Percentiles rank a stretch among this genome's conserved stretches.
phyloP scores from a whole-genome alignment of 257 asterid genomes.

The Solanum appendiculatum region DNA sequence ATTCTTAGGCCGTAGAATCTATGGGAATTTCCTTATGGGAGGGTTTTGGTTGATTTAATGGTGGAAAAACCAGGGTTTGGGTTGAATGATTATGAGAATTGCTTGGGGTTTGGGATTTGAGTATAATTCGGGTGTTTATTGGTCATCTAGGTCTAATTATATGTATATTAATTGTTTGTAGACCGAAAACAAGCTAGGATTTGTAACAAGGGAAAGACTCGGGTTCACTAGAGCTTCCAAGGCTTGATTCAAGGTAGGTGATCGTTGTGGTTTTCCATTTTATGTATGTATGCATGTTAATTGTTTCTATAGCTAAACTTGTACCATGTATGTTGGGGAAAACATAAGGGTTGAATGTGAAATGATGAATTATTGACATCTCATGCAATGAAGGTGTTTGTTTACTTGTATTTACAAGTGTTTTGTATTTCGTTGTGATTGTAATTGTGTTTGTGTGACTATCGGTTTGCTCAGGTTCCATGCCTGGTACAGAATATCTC shows the following conservation, averaged over 20 bases:
- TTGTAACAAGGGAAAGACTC: neutral
- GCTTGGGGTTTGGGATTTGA: neutral
- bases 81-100: neutral
- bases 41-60: neutral
- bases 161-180: neutral
- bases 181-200: neutral
- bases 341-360: neutral
- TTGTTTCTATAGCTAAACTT: neutral
- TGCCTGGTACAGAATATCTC: neutral
- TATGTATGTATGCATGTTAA: neutral
- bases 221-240: neutral
- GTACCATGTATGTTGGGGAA: neutral
- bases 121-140: neutral
- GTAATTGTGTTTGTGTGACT: neutral
- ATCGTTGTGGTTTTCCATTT: neutral
- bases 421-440: neutral
- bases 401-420: neutral
- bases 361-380: neutral
- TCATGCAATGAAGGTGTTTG: neutral
- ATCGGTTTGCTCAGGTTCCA: neutral
- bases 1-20: neutral
- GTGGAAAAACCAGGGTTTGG: neutral
- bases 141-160: neutral
- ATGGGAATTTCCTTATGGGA: neutral
- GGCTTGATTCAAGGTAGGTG: neutral